Conservation (phyloP, 2,329 filamentous ascomycete genomes). For the Blumeria graminis region DNA sequence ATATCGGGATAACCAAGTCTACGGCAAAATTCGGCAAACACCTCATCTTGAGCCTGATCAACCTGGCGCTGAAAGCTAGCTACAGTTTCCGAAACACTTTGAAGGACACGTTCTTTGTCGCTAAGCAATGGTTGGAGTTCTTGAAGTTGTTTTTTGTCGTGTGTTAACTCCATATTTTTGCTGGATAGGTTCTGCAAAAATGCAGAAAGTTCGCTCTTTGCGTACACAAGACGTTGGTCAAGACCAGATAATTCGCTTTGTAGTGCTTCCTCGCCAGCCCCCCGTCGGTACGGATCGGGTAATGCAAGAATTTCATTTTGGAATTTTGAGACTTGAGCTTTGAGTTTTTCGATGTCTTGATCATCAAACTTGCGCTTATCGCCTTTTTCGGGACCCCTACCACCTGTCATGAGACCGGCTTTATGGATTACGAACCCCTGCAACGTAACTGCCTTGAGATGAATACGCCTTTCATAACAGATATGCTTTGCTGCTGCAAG, state of each 20-base stretch:
- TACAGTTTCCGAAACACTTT: constrained; percentile 32
- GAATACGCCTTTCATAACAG: constrained; percentile 58
- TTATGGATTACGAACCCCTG: constrained; percentile 97
- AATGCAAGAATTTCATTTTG: constrained; percentile 56
- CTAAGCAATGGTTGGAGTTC: constrained; percentile 58
- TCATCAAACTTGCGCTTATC: constrained; percentile 72
- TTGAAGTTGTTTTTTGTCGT: constrained; percentile 45
- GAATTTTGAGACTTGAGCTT: constrained; percentile 49
- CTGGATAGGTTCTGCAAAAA: constrained; percentile 65
- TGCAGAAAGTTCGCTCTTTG: constrained; percentile 51
- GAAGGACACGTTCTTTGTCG: constrained; percentile 44
- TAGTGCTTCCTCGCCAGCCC: constrained; percentile 55
- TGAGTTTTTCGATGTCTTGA: constrained; percentile 65
- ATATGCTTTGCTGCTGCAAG: constrained; percentile 71
- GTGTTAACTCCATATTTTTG: constrained; percentile 60
- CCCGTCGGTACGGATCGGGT: constrained; percentile 52
- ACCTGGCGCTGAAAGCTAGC: constrained; percentile 37
- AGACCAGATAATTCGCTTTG: constrained; percentile 59
- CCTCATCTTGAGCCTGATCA: constrained; percentile 60
- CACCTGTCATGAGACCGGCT: constrained; percentile 88
- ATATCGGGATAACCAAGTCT: constrained; percentile 74
- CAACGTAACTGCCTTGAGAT: constrained; percentile 81
- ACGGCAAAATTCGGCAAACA: constrained; percentile 69
- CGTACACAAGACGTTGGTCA: constrained; percentile 48
- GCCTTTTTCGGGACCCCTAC: constrained; percentile 54